Conservation (phyloP, 169 alveolate species). For the Plasmodium yoelii region DNA sequence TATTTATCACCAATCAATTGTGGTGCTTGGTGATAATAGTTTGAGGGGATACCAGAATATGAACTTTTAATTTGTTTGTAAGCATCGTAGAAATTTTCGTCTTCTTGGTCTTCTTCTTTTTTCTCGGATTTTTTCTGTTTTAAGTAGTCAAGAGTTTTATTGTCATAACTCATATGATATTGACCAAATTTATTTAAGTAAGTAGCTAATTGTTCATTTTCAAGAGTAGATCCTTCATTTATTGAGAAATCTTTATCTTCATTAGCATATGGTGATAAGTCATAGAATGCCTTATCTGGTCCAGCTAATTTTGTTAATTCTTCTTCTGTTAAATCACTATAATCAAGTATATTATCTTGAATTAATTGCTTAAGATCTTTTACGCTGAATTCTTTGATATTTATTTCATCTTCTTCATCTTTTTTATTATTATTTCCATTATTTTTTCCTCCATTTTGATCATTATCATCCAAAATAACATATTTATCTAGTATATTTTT, state of each 20-base stretch:
- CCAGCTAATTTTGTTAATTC: constrained; percentile 28
- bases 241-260: constrained; percentile 48
- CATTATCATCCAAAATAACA: constrained; percentile 2
- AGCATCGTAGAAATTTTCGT: constrained; percentile 40
- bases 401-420: background rate
- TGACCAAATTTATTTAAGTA: constrained; percentile 31
- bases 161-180: constrained; percentile 74
- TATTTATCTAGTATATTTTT: constrained; percentile 15
- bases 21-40: constrained; percentile 57
- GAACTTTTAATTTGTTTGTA: constrained; percentile 72
- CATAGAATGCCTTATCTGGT: constrained; percentile 54
- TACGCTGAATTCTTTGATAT: constrained; percentile 23
- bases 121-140: constrained; percentile 66
- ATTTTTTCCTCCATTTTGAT: background rate
- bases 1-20: constrained; percentile 60
- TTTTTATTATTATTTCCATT: background rate
- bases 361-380: constrained; percentile 37
- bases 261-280: constrained; percentile 57
- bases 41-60: constrained; percentile 51
- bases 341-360: constrained; percentile 20
- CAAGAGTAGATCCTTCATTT: constrained; percentile 52
- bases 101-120: constrained; percentile 67
- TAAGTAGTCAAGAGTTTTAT: constrained; percentile 39
- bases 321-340: constrained; percentile 58
- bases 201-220: constrained; percentile 37